A percentile compares a stretch with the other conserved stretches of the same genome.
Evolutionary conservation across 495 filamentous ascomycete species (phyloP).

Genomic region (Penicillium ochrochloron): DNA sequence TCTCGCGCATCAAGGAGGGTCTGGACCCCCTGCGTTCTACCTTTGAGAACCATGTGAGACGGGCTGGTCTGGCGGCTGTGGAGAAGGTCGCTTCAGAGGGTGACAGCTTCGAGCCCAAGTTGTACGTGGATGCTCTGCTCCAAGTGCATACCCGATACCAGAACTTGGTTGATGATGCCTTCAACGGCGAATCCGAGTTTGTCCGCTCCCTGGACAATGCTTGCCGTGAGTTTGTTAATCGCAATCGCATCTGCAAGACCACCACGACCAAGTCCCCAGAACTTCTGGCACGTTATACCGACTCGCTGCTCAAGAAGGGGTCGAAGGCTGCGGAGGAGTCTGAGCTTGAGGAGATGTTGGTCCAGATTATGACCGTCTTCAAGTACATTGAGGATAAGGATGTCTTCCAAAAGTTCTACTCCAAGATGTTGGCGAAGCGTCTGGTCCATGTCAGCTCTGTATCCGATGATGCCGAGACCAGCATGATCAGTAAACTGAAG

Average conservation of each 20-base stretch:
- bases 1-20: conserved; percentile 89
- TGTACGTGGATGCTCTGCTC: conserved; percentile 93
- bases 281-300: conserved; percentile 93
- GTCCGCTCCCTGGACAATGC: conserved; percentile 96
- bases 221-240: conserved; percentile 96
- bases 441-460: conserved; percentile 93
- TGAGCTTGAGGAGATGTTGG: conserved; percentile 85
- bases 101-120: conserved; percentile 91
- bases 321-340: conserved; percentile 88
- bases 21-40: conserved; percentile 85
- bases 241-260: conserved; percentile 91
- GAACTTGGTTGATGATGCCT: conserved; percentile 86
- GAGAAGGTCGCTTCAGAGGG: conserved; percentile 89
- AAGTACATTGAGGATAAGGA: conserved; percentile 99
- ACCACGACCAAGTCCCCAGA: conserved; percentile 93
- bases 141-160: conserved; percentile 94
- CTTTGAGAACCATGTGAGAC: conserved; percentile 92
- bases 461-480: conserved; percentile 96
- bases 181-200: conserved; percentile 95
- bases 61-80: conserved; percentile 83
- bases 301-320: conserved; percentile 90
- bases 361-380: conserved; percentile 99
- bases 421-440: conserved; percentile 92
- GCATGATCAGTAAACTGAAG: conserved; percentile 99
- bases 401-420: conserved; percentile 99